These are phyloP conservation scores for Wickerhamomyces hampshirensis DNA, from an alignment of 805 yeast genomes.

Conservation along the genomic window DNA sequence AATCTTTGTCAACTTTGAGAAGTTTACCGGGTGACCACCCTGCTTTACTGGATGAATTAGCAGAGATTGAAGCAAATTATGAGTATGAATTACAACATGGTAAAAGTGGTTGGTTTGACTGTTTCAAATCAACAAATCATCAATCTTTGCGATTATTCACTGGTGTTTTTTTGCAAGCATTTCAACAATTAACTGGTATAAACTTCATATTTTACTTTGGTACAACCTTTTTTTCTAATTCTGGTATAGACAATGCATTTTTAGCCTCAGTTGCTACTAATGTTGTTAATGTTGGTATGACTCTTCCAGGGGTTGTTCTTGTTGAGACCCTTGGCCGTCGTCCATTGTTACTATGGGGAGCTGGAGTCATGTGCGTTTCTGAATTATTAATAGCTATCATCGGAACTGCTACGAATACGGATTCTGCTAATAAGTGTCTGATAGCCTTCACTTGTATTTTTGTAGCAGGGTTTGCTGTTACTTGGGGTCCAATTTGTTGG, in stretches of 20 bases:
- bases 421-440: conserved; percentile 38
- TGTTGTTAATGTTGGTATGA: conserved; percentile 42
- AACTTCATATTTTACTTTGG: conserved; percentile 69
- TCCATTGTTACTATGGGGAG: conserved; percentile 53
- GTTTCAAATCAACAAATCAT: conserved; percentile 30
- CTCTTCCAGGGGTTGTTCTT: conserved; percentile 49
- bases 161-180: conserved; percentile 38
- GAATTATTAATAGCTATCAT: conserved; percentile 57
- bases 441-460: conserved; percentile 52
- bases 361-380: conserved; percentile 55
- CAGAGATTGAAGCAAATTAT: conserved; percentile 42
- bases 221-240: conserved; percentile 51
- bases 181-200: conserved; percentile 70
- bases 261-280: conserved; percentile 37
- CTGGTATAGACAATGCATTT: conserved; percentile 45
- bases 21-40: conserved; percentile 42
- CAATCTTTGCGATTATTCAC: conserved; percentile 38
- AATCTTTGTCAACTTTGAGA: conserved; percentile 51
- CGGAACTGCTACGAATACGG: conserved; percentile 29
- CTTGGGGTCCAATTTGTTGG: conserved; percentile 86
- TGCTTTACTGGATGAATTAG: conserved; percentile 38
- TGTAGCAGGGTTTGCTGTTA: conserved; percentile 70
- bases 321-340: conserved; percentile 66
- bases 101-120: conserved; percentile 26
- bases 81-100: conserved; percentile 37